Conservation (phyloP, 441 rosid species). For the Corymbia calophylla region DNA sequence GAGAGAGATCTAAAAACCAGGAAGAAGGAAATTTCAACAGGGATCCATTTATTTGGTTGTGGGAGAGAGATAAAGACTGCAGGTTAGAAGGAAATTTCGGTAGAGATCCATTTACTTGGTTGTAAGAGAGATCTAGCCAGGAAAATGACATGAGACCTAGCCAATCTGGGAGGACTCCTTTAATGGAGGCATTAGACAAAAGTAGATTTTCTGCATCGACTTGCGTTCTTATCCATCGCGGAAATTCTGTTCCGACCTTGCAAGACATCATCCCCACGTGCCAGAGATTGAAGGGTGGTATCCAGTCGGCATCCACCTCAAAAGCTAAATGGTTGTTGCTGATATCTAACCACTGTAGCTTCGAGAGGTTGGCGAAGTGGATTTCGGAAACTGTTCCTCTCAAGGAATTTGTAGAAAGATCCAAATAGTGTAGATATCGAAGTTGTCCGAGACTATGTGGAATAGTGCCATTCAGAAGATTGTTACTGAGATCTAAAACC, state of each 20-base stretch:
- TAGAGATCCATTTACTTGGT: background rate
- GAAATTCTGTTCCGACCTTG: background rate
- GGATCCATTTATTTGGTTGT: background rate
- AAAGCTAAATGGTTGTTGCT: background rate
- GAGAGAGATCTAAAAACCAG: background rate
- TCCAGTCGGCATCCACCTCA: background rate
- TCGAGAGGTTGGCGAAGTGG: background rate
- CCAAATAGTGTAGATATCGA: accelerated
- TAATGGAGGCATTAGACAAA: background rate
- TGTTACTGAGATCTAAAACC: accelerated
- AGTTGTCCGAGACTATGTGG: background rate
- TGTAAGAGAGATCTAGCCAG: accelerated
- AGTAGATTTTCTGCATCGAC: accelerated
- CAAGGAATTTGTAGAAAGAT: background rate
- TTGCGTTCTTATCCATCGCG: background rate
- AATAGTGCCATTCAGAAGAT: background rate
- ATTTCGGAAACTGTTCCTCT: background rate
- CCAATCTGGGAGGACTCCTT: background rate
- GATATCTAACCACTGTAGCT: accelerated
- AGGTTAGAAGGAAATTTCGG: accelerated
- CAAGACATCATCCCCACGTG: accelerated
- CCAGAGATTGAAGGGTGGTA: background rate
- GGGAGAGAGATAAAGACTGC: accelerated
- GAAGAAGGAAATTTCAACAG: too few species aligned
- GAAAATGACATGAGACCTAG: background rate